Evolutionary conservation across 2,329 filamentous ascomycete genomes (phyloP).

Genomic region (Chaetoscypha palmicola): DNA sequence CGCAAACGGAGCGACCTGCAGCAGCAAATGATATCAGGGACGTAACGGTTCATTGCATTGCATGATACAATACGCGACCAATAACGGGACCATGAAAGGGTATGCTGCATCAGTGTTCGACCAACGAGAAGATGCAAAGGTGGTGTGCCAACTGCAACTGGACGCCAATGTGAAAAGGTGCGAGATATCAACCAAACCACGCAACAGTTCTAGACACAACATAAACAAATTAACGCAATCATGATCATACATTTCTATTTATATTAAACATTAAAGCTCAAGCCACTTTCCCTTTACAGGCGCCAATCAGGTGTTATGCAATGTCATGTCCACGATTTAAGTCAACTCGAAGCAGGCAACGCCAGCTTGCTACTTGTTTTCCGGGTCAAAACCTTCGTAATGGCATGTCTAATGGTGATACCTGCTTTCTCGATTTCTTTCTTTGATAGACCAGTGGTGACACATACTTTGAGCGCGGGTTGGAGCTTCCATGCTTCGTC

Average conservation of each 20-base stretch:
- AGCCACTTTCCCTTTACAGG: neutral
- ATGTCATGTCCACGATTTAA: too few species aligned
- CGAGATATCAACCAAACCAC: neutral
- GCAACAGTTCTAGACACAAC: neutral
- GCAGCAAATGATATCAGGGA: neutral
- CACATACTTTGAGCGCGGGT: constrained; percentile 84
- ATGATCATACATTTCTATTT: neutral
- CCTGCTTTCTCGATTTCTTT: constrained; percentile 97
- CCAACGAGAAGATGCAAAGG: neutral
- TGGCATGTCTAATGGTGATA: constrained; percentile 77
- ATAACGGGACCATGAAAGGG: too few species aligned
- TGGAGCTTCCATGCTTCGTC: constrained; percentile 63
- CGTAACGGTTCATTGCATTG: neutral
- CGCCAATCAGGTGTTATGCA: too few species aligned
- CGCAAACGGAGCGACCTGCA: neutral
- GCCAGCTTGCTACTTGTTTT: constrained; percentile 45
- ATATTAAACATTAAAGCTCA: neutral
- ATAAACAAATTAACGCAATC: neutral
- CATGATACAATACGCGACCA: neutral
- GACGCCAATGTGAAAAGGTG: neutral
- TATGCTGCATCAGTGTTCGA: neutral
- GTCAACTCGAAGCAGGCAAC: too few species aligned
- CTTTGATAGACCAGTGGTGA: constrained; percentile 79
- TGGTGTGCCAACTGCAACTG: neutral
- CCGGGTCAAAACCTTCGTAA: constrained; percentile 80